Evolutionary conservation across 108 stramenopile species (phyloP), one percentile per base, ranked within the genome.

Genomic region (Conticribra weissflogii): DNA sequence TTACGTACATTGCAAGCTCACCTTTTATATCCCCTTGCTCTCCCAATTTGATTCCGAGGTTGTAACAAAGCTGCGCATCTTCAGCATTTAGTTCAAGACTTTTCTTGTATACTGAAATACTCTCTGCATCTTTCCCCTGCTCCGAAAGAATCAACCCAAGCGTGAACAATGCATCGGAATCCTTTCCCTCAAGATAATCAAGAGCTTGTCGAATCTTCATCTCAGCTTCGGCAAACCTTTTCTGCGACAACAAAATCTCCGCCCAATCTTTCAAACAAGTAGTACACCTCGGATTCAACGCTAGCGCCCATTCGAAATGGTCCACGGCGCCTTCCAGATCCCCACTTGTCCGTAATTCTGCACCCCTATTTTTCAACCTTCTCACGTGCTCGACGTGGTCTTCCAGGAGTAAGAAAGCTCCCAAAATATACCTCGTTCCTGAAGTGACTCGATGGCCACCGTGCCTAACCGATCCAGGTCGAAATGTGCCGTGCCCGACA

Each of bases 221-320:
- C 60, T 85, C 85, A 0, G 87, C 84, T 36, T 78, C 75, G 1
- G 12, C 57, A 55, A 76, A 81, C 1, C 69, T 41, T 58, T 76
- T 77, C 47, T 76, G 81, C 0, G 71, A 67, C n/a, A 77, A 41
- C 17, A 76, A 51, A 33, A 85, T 69, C 59, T 88, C 86, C 19
- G 81, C 76, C 82, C 83, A 83, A 76, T 85, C 86, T 64, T 84
- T 88, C 47, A 83, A 53, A 66, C 87, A 88, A 19, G 87, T 88
- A 1, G 81, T 82, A 46, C 87, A 88, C 34, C 73, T 85, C 27
- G 79, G 76, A 59, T 85, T 85, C 12, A 88, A 25, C 1, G 78
- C 84, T 18, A 88, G 65, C 2, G 87, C 87, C 84, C 84, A 85
- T 29, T 83, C 74, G 49, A 88, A 88, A 46, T 84, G 75, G 45